Conservation (phyloP, 2,329 filamentous ascomycete genomes). For the Emmonsiellopsis sp. region DNA sequence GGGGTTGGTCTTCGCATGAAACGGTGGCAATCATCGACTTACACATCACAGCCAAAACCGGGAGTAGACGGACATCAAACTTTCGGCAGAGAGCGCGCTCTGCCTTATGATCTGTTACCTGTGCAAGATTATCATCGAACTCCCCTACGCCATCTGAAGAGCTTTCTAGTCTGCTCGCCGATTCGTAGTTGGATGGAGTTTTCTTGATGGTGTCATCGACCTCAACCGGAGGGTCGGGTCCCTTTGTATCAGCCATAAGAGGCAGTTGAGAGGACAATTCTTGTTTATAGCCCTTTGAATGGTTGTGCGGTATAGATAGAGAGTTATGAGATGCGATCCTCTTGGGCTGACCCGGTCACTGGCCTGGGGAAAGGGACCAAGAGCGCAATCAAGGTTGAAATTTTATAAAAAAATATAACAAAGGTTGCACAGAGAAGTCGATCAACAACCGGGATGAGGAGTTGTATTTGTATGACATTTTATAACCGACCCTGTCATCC, state of each 20-base stretch:
- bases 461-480: too few species aligned
- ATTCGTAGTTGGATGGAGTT: background rate
- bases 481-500: too few species aligned
- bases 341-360: too few species aligned
- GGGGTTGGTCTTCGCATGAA: background rate
- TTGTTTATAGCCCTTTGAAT: too few species aligned
- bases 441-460: too few species aligned
- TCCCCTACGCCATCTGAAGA: background rate
- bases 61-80: conserved; percentile 44
- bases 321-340: too few species aligned
- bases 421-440: too few species aligned
- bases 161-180: background rate
- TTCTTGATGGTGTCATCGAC: background rate
- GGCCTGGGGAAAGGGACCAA: too few species aligned
- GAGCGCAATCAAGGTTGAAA: too few species aligned
- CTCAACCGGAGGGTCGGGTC: background rate
- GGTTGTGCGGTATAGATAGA: too few species aligned
- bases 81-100: conserved; percentile 45
- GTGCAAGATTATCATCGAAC: conserved; percentile 18
- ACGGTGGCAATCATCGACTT: conserved; percentile 10
- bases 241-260: background rate
- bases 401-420: too few species aligned
- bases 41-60: conserved; percentile 51
- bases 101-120: conserved; percentile 35
- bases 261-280: too few species aligned